Conservation (phyloP, 1,284 basidiomycete species). For the Pseudozyma sp. region DNA sequence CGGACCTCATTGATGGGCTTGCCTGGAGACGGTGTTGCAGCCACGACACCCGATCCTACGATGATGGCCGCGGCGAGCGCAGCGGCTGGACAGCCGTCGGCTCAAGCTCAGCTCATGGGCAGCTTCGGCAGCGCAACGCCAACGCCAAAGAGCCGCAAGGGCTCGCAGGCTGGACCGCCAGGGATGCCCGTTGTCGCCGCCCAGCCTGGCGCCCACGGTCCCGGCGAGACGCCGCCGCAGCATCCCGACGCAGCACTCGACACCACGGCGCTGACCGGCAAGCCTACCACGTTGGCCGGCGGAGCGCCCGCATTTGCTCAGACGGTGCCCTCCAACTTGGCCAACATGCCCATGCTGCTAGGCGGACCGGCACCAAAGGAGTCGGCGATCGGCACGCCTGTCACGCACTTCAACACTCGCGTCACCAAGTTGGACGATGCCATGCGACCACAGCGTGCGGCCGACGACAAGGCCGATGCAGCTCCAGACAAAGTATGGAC, state of each 20-base stretch:
- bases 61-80: slow-evolving; percentile 47
- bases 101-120: slow-evolving; percentile 42
- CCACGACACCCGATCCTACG: slow-evolving; percentile 30
- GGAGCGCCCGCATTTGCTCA: slow-evolving; percentile 33
- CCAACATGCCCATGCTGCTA: slow-evolving; percentile 64
- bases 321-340: slow-evolving; percentile 63
- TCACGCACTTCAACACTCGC: slow-evolving; percentile 76
- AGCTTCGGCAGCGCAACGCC: slow-evolving; percentile 23
- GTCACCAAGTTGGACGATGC: slow-evolving; percentile 73
- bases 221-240: slow-evolving; percentile 27
- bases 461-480: slow-evolving; percentile 66
- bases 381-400: slow-evolving; percentile 69
- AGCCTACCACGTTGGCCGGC: slow-evolving; percentile 47
- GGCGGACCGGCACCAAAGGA: slow-evolving; percentile 65
- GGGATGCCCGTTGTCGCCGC: slow-evolving; percentile 7
- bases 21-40: slow-evolving; percentile 25
- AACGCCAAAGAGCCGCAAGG: slow-evolving; percentile 23
- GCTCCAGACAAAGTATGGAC: slow-evolving; percentile 39
- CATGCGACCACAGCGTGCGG: slow-evolving; percentile 72
- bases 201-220: slow-evolving; percentile 5
- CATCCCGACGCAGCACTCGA: slow-evolving; percentile 34
- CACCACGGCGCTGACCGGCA: slow-evolving; percentile 35
- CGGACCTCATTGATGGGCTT: slow-evolving; percentile 20
- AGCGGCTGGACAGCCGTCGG: slow-evolving; percentile 31
- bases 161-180: slow-evolving; percentile 16